Evolutionary conservation across 345 rosid species (phyloP).

Genomic region (Dovyalis caffra): DNA sequence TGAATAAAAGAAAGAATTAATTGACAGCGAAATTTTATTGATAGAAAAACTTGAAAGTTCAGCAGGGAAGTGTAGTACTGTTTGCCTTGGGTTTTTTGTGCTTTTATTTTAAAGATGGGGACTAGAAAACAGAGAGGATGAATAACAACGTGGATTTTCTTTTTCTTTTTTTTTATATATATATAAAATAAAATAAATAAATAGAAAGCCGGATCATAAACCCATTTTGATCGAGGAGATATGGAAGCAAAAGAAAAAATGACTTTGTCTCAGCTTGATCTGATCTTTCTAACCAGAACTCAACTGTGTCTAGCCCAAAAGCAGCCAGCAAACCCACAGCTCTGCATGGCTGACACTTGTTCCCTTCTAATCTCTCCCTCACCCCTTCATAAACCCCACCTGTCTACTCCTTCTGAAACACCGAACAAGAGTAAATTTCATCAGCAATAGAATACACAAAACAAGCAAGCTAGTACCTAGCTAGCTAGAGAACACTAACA

Average conservation of each 20-base stretch:
- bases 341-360: constrained; percentile 38
- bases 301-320: constrained; percentile 5
- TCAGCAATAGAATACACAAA: neutral
- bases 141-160: neutral
- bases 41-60: no score
- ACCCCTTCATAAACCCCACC: constrained; percentile 26
- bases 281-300: constrained; percentile 4
- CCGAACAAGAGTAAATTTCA: neutral
- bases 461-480: neutral
- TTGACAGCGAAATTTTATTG: no score
- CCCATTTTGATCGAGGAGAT: neutral
- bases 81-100: no score
- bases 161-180: no score
- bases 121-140: neutral
- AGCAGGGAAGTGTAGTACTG: no score
- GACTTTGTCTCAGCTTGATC: constrained; percentile 1
- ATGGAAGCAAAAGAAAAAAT: neutral
- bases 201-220: neutral
- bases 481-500: neutral
- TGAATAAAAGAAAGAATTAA: no score
- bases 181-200: neutral
- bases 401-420: neutral
- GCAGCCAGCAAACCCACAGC: constrained; percentile 3
- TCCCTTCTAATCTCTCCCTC: constrained; percentile 1
- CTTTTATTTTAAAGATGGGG: no score